Conservation (phyloP, 164 flowering plant species). For the Buxus sempervirens region DNA sequence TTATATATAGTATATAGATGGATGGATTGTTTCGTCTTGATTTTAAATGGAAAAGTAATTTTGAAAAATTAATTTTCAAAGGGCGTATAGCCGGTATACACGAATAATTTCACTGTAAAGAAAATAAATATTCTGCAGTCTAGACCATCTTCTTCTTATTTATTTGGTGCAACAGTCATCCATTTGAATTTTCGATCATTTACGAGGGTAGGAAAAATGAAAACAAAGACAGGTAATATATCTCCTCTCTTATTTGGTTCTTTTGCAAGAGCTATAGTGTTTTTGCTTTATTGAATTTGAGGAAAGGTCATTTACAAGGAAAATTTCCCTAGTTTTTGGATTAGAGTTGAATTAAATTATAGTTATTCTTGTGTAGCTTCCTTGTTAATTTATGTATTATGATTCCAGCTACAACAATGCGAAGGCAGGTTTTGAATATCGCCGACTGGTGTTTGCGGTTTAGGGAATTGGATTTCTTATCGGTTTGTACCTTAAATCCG, state of each 20-base stretch:
- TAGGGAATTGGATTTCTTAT: conserved; percentile 1
- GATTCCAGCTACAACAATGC: conserved; percentile 2
- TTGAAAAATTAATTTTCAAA: too few species aligned
- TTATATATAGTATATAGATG: too few species aligned
- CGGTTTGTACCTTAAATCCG: background rate
- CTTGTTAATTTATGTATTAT: background rate
- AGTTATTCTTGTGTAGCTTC: background rate
- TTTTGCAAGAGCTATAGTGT: background rate
- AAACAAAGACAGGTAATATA: background rate
- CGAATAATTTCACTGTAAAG: too few species aligned
- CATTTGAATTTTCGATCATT: background rate
- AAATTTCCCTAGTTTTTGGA: background rate
- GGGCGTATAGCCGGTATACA: too few species aligned
- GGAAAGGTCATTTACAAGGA: background rate
- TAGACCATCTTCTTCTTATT: too few species aligned
- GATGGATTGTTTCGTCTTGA: too few species aligned
- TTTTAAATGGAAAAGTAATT: too few species aligned
- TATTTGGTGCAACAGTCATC: background rate
- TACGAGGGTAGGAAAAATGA: too few species aligned
- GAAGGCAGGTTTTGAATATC: conserved; percentile 4
- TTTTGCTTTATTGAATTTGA: background rate
- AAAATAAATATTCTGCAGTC: too few species aligned
- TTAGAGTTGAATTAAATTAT: background rate
- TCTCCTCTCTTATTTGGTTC: background rate
- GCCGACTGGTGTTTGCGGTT: conserved; percentile 4